Evolutionary conservation across 345 rosid genomes (phyloP).

Genomic region (Turritis glabra): DNA sequence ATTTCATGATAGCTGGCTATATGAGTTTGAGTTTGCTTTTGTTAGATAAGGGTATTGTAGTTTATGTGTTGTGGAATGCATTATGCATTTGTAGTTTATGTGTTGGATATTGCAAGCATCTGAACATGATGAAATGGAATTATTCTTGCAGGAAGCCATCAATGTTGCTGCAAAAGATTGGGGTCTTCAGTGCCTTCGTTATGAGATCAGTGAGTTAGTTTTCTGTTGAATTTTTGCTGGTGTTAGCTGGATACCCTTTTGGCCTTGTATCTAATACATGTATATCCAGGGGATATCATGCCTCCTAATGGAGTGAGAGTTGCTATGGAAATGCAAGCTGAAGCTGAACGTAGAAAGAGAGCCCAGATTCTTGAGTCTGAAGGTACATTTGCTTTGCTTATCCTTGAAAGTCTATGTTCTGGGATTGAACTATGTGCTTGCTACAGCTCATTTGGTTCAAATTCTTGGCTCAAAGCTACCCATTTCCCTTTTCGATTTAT

Average conservation of each 20-base stretch:
- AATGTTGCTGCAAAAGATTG: conserved; percentile 90
- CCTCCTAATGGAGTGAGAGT: conserved; percentile 88
- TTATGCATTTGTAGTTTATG: background rate
- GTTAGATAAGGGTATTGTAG: background rate
- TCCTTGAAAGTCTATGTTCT: conserved; percentile 1
- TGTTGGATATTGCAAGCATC: background rate
- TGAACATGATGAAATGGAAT: conserved; percentile 13
- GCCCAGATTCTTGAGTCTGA: conserved; percentile 94
- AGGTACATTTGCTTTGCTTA: conserved; percentile 36
- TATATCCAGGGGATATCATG: conserved; percentile 86
- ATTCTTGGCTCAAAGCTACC: conserved; percentile 1
- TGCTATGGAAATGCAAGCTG: conserved; percentile 99
- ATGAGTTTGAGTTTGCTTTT: background rate
- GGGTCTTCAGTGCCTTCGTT: conserved; percentile 95
- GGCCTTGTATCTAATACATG: background rate
- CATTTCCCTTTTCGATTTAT: background rate
- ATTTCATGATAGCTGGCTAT: background rate
- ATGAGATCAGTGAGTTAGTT: conserved; percentile 77
- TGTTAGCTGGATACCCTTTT: background rate
- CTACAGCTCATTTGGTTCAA: background rate
- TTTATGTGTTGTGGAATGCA: background rate
- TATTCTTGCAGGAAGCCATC: conserved; percentile 69
- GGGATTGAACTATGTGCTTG: background rate
- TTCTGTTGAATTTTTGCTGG: background rate
- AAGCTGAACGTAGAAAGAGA: conserved; percentile 94